Evolutionary conservation across 345 rosid species (phyloP), one percentile per base, ranked within the genome.

Genomic region (Citrus trifoliata): DNA sequence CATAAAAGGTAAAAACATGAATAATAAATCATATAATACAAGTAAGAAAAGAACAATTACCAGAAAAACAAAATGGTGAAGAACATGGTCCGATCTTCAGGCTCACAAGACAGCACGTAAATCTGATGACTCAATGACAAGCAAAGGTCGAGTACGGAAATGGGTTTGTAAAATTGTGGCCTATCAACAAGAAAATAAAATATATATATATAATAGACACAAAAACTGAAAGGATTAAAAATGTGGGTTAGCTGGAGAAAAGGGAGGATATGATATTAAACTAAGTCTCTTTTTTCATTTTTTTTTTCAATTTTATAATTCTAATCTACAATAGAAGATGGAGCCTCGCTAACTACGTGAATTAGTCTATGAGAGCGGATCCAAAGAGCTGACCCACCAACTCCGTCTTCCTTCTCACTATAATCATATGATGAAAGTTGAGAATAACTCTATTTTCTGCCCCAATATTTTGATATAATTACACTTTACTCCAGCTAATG

Each of bases 71-170:
- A 76, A 56, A 51, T 60, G n/a, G 51, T 21, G 30, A 58, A 21
- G 28, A 72, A 72, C 16, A 22, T 6, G 72, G 51, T 67, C 64
- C 40, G 66, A 76, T 76, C 79, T 66, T 67, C 63, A 67, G 66
- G 51, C 51, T 46, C 19, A 58, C 48, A 75, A 56, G 21, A 18
- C 22, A 12, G 25, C 64, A 27, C 30, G 37, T 22, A 58, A 58
- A 58, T 58, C 62, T n/a, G 62, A n/a, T 58, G 3, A 8, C 25
- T 58, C 25, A 58, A n/a, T n/a, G 28, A 58, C 28, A 8, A 58
- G 10, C 25, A 58, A 22, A 58, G 25, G 42, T 6, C 7, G 42
- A 35, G 27, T 66, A 16, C 7, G 58, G 7, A 53, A 53, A 46
- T 46, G 18, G 51, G 51, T 46, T 46, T 46, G 51, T 46, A 13